These are phyloP conservation scores for Aspergillus fischeri DNA, from an alignment of 2,329 filamentous ascomycete genomes.

Conservation along the genomic window DNA sequence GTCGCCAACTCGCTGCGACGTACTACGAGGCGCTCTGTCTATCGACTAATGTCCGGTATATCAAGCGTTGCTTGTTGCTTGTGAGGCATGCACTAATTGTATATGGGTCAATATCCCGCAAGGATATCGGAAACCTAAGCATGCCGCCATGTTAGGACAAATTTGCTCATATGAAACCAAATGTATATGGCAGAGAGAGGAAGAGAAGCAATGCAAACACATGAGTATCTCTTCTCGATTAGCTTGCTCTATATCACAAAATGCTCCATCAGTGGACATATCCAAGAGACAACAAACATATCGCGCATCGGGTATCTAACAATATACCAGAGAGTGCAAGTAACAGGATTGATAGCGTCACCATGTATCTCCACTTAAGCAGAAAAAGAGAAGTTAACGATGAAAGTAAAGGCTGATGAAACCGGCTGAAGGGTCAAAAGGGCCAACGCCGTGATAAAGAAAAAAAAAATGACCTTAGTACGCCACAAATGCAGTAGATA, in stretches of 20 bases:
- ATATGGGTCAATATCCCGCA: not conserved
- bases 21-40: not conserved
- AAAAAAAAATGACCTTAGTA: conserved; percentile 10
- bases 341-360: not conserved
- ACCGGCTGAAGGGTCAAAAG: not conserved
- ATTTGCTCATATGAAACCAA: not conserved
- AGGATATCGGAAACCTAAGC: too few relatives aligned
- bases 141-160: not conserved
- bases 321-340: conserved; percentile 10
- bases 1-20: not conserved
- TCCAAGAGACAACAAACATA: conserved; percentile 1
- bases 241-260: not conserved
- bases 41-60: not conserved
- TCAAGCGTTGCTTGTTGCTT: not conserved
- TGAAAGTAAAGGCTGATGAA: not conserved
- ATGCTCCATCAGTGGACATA: not conserved
- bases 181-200: not conserved
- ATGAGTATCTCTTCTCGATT: not conserved
- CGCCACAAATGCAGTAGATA: not conserved
- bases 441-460: conserved; percentile 4
- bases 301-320: conserved; percentile 28
- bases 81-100: not conserved
- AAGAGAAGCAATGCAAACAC: not conserved
- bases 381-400: not conserved
- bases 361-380: conserved; percentile 7